Conservation (phyloP, 805 yeast genomes). For the Candida coquimbonensis region DNA sequence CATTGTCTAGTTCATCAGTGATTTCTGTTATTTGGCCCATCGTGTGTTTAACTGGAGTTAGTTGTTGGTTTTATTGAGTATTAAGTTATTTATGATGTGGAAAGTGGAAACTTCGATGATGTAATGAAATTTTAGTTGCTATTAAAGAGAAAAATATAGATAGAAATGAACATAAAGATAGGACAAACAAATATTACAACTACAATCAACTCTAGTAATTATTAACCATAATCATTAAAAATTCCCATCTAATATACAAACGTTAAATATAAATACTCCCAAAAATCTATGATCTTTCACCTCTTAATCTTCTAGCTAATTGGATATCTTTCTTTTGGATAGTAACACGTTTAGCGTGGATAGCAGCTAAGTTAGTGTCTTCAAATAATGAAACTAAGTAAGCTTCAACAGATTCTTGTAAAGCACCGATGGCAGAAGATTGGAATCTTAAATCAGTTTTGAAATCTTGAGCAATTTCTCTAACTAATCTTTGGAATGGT, state of each 20-base stretch:
- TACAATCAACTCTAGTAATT: not conserved
- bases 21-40: conserved; percentile 22
- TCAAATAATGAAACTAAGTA: conserved; percentile 93
- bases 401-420: conserved; percentile 98
- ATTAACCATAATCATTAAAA: conserved; percentile 5
- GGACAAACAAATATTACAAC: not conserved
- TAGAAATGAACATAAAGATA: no score
- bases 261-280: conserved; percentile 4
- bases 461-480: conserved; percentile 94
- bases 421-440: conserved; percentile 94
- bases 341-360: conserved; percentile 98
- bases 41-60: no score
- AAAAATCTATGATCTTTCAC: conserved; percentile 71
- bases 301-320: conserved; percentile 96
- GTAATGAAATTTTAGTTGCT: not conserved
- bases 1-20: conserved; percentile 11
- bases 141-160: no score
- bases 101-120: no score
- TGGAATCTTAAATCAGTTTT: conserved; percentile 93
- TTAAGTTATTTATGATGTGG: not conserved
- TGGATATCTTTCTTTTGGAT: conserved; percentile 98
- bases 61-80: no score
- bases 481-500: conserved; percentile 94
- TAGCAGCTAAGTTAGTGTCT: conserved; percentile 97
- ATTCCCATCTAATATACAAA: conserved; percentile 22